Evolutionary conservation across 2,329 filamentous ascomycete species (phyloP), one percentile per base, ranked within the genome.

Genomic region (Fusarium pseudocircinatum): DNA sequence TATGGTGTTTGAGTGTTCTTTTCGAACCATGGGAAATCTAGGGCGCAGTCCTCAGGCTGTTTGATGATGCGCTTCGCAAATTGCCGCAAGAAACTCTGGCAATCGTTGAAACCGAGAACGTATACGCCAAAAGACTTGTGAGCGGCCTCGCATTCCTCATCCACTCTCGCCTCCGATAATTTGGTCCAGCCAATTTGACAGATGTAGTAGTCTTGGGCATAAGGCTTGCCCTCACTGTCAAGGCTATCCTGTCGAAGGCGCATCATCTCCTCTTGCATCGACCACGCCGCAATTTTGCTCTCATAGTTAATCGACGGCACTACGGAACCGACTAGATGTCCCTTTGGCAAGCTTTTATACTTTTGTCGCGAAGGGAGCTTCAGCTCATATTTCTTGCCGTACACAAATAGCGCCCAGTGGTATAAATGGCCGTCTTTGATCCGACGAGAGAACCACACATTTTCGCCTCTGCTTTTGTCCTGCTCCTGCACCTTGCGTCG

Each of bases 121-220:
- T 49, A 49, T 2, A 49, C 11, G 0, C 46, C 46, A 18, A 49
- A 49, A 0, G 46, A 32, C 0, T 49, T n/a, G 0, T 49, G 22
- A 2, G 22, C 11, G 0, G 46, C 46, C 2, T 49, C 7, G 0
- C 28, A 49, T 24, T 49, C 28, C 22, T 49, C 46, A 0, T 49
- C 46, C 18, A 49, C 46, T 49, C 3, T 32, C 7, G 10, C 0
- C 2, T 49, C 46, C 0, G 28, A 14, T 0, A 49, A 0, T 4
- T 32, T 32, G 2, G 28, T 49, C 28, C 46, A 49, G 0, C 28
- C 46, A 0, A 49, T 24, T 11, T 49, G 46, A 2, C 46, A 49
- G 0, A 49, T 49, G 4, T 49, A 32, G 15, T 49, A 49, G 8
- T 49, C 46, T 2, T 49, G 28, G 2, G 46, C 46, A 49, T 49